These are phyloP conservation scores for Daedalea quercina DNA, from an alignment of 768 basidiomycete species.

Conservation along the genomic window DNA sequence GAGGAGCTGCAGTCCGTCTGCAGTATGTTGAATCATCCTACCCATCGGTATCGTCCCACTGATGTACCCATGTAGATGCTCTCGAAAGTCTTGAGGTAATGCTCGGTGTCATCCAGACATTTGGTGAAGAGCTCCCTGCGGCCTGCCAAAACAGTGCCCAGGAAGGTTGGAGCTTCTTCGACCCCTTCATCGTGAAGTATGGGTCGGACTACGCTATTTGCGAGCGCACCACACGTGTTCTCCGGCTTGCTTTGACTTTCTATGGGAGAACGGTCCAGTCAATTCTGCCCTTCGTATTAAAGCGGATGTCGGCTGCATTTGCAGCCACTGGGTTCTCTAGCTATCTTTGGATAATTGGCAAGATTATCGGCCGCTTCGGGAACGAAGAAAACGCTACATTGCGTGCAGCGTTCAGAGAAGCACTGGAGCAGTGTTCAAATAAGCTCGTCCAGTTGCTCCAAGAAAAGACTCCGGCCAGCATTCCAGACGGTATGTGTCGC, in stretches of 20 bases:
- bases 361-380: conserved; percentile 74
- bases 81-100: conserved; percentile 93
- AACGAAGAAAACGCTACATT: conserved; percentile 52
- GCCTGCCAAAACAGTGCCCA: conserved; percentile 72
- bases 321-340: conserved; percentile 76
- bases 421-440: conserved; percentile 72
- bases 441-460: conserved; percentile 66
- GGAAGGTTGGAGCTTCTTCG: conserved; percentile 82
- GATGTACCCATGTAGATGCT: conserved; percentile 44
- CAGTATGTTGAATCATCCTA: conserved; percentile 39
- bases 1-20: conserved; percentile 63
- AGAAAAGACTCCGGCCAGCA: conserved; percentile 57
- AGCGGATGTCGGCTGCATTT: conserved; percentile 73
- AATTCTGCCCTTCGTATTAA: conserved; percentile 64
- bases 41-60: background rate
- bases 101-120: conserved; percentile 74
- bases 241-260: conserved; percentile 78
- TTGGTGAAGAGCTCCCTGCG: conserved; percentile 76
- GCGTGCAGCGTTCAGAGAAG: conserved; percentile 46
- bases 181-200: conserved; percentile 72
- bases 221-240: conserved; percentile 77
- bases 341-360: conserved; percentile 93
- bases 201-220: conserved; percentile 69
- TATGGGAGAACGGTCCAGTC: conserved; percentile 64
- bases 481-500: conserved; percentile 76